Evolutionary conservation across 2,329 filamentous ascomycete genomes (phyloP).

Genomic region (Xylariales sp.): DNA sequence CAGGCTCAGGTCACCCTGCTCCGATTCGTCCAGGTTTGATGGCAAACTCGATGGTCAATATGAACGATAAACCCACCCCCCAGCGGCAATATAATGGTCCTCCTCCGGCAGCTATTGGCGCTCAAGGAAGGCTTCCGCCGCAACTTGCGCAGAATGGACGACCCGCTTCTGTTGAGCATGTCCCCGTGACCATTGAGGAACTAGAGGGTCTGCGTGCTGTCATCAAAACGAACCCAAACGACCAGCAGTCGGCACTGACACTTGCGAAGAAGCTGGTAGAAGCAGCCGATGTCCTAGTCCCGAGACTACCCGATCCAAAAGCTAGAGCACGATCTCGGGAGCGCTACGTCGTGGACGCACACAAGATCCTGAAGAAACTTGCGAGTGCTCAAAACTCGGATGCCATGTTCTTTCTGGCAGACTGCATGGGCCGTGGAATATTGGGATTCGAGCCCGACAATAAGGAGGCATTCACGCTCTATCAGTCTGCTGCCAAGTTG

Average conservation of each 20-base stretch:
- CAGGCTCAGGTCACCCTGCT: conserved; percentile 50
- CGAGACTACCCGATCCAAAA: conserved; percentile 61
- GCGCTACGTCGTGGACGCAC: conserved; percentile 76
- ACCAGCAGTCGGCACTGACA: conserved; percentile 65
- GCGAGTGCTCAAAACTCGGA: conserved; percentile 68
- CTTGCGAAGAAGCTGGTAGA: conserved; percentile 83
- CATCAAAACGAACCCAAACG: conserved; percentile 66
- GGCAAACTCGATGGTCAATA: conserved; percentile 51
- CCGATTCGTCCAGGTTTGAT: conserved; percentile 61
- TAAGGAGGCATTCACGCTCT: conserved; percentile 89
- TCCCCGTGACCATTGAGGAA: conserved; percentile 71
- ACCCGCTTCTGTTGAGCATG: conserved; percentile 26
- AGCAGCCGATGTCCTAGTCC: conserved; percentile 71
- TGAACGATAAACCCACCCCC: conserved; percentile 54
- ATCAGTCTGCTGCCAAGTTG: conserved; percentile 88
- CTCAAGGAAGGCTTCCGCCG: conserved; percentile 33
- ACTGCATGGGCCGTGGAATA: conserved; percentile 77
- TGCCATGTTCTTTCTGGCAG: conserved; percentile 90
- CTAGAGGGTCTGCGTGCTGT: conserved; percentile 68
- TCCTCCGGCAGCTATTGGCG: conserved; percentile 26
- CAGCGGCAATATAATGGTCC: conserved; percentile 49
- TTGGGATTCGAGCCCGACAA: conserved; percentile 77
- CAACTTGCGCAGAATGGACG: conserved; percentile 26
- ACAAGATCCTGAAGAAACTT: conserved; percentile 90
- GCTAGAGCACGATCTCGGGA: conserved; percentile 73